Conservation (phyloP, 225 moss, liverwort and hornwort genomes). For the Rhytidiadelphus loreus region DNA sequence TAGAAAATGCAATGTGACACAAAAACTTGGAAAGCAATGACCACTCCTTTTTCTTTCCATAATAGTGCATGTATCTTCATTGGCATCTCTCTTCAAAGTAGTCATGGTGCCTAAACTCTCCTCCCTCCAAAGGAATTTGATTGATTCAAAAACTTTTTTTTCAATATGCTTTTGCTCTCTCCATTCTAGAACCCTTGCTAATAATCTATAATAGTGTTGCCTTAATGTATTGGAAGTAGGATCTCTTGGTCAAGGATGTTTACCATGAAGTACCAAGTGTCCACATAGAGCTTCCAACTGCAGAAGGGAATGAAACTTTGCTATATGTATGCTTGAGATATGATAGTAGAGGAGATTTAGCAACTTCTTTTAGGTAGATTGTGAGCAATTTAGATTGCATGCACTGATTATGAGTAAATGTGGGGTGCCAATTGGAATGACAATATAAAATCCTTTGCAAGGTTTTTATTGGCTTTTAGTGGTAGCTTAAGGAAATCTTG, state of each 20-base stretch:
- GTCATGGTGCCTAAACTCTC: background rate
- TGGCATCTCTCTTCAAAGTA: background rate
- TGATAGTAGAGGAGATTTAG: background rate
- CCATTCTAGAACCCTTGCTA: accelerated
- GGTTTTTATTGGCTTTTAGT: background rate
- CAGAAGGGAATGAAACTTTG: background rate
- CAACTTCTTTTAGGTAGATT: background rate
- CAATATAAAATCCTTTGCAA: background rate
- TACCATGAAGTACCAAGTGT: background rate
- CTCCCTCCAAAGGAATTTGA: background rate
- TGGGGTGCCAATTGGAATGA: background rate
- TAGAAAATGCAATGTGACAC: background rate
- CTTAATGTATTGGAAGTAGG: background rate
- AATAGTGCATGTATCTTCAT: background rate
- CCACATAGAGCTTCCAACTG: background rate
- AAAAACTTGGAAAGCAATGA: background rate
- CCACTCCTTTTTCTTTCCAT: background rate
- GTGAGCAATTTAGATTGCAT: background rate
- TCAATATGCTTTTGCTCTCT: background rate
- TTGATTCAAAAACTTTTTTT: background rate
- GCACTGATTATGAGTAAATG: background rate
- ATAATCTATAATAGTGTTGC: background rate
- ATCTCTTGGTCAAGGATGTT: background rate
- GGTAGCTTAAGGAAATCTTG: background rate
- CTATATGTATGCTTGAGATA: background rate